phyloP scores from a whole-genome alignment of 2,329 filamentous ascomycete species.

The Alternaria sp. region DNA sequence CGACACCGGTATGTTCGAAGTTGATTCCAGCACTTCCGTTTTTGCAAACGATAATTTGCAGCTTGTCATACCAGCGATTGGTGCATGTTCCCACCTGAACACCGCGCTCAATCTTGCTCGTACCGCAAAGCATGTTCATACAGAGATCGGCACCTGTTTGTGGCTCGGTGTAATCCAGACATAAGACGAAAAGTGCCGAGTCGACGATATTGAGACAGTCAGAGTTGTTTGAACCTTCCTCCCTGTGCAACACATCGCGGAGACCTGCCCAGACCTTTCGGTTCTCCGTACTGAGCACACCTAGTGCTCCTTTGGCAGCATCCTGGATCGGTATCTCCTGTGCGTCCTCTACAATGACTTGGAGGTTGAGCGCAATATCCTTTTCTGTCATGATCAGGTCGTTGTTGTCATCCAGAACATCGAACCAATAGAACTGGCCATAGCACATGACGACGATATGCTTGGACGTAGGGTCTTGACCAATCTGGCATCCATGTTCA shows the following conservation, averaged over 20 bases:
- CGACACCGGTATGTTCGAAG: conserved; percentile 97
- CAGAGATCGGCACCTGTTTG: conserved; percentile 82
- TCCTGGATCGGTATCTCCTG: conserved; percentile 89
- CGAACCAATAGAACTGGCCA: conserved; percentile 99
- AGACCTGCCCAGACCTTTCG: conserved; percentile 94
- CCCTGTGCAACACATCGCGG: conserved; percentile 84
- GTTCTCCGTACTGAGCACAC: conserved; percentile 95
- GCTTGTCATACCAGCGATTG: conserved; percentile 98
- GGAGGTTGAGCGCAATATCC: conserved; percentile 88
- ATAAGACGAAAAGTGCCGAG: conserved; percentile 89
- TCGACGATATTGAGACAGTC: conserved; percentile 97
- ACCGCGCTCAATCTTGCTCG: conserved; percentile 87
- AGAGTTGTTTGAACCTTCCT: conserved; percentile 90
- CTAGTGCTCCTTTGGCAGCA: conserved; percentile 91
- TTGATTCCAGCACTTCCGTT: conserved; percentile 99
- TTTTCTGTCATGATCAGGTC: conserved; percentile 98
- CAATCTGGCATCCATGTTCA: conserved; percentile 93
- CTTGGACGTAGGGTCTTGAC: conserved; percentile 90
- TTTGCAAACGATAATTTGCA: conserved; percentile 99
- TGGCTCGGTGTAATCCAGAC: conserved; percentile 91
- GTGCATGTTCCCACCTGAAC: conserved; percentile 98
- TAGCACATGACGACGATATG: conserved; percentile 93
- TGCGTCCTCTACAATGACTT: conserved; percentile 91
- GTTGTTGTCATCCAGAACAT: conserved; percentile 91
- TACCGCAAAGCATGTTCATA: conserved; percentile 98